A percentile compares a stretch with the other conserved stretches of the same genome.
Conservation (phyloP, 1,139 yeast species). For the Saccharomyces hybrid region DNA sequence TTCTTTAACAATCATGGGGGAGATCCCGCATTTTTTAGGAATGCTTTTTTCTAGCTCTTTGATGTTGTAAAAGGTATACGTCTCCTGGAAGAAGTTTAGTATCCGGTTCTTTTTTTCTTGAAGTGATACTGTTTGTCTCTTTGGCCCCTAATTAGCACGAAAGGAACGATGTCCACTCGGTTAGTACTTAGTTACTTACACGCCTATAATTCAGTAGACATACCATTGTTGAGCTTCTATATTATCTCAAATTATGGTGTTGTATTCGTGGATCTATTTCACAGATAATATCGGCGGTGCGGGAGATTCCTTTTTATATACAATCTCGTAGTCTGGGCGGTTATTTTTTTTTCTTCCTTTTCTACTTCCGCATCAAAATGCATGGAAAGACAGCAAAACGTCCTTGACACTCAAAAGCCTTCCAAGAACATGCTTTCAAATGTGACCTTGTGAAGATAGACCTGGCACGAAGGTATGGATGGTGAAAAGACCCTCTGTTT, state of each 20-base stretch:
- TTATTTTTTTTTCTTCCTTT: no score
- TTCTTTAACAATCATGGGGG: constrained; percentile 46
- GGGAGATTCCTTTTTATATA: neutral
- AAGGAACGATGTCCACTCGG: no score
- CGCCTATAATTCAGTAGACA: neutral
- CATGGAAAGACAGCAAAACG: neutral
- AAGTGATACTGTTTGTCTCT: constrained; percentile 20
- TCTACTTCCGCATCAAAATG: no score
- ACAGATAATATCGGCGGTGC: neutral
- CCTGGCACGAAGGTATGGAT: no score
- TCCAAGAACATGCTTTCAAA: no score
- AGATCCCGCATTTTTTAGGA: constrained; percentile 38
- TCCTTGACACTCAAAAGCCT: neutral
- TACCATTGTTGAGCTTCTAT: neutral
- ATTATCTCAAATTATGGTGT: no score
- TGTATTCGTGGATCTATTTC: no score
- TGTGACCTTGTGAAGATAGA: no score
- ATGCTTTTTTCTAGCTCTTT: constrained; percentile 46
- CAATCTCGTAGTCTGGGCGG: neutral
- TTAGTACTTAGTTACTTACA: no score
- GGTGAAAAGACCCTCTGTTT: no score
- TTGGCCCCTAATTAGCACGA: constrained; percentile 18
- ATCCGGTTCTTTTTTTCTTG: constrained; percentile 39
- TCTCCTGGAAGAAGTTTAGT: constrained; percentile 37
- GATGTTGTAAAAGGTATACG: constrained; percentile 39